These are phyloP conservation scores for Diaporthe sp. DNA, from an alignment of 2,329 filamentous ascomycete species.

Conservation along the genomic window DNA sequence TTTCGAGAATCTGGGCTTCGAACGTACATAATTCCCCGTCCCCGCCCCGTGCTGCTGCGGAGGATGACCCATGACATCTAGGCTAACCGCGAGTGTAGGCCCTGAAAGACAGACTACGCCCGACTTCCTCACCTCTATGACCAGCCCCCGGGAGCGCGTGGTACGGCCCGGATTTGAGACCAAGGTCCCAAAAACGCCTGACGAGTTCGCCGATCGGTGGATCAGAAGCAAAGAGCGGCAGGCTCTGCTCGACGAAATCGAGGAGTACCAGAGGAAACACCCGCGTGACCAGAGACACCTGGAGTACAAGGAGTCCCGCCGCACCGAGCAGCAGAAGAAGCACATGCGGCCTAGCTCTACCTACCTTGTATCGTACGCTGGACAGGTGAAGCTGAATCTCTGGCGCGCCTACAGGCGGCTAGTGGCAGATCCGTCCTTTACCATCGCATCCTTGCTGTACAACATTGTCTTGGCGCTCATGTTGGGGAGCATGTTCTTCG, in stretches of 20 bases:
- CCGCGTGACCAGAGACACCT: background rate
- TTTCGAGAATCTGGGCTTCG: constrained; percentile 6
- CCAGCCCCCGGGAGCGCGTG: background rate
- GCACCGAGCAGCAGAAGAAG: constrained; percentile 2
- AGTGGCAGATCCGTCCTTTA: background rate
- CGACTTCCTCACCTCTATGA: constrained; percentile 10
- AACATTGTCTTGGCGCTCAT: background rate
- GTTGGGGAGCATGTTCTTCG: background rate
- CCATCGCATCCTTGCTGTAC: background rate
- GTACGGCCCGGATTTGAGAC: background rate
- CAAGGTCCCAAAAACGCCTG: background rate
- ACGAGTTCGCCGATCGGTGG: constrained; percentile 12
- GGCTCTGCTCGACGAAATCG: background rate
- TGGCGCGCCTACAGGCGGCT: background rate
- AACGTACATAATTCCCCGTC: background rate
- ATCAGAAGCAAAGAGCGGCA: background rate
- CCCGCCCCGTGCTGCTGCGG: background rate
- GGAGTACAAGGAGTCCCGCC: constrained; percentile 11
- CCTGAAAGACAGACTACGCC: constrained; percentile 2
- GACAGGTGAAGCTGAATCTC: background rate
- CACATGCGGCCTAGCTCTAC: background rate
- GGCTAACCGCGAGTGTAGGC: background rate
- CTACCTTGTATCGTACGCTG: background rate
- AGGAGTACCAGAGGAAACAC: background rate
- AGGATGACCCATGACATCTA: background rate